phyloP scores from a whole-genome alignment of 2,329 filamentous ascomycete genomes.

The Claviceps cyperi region DNA sequence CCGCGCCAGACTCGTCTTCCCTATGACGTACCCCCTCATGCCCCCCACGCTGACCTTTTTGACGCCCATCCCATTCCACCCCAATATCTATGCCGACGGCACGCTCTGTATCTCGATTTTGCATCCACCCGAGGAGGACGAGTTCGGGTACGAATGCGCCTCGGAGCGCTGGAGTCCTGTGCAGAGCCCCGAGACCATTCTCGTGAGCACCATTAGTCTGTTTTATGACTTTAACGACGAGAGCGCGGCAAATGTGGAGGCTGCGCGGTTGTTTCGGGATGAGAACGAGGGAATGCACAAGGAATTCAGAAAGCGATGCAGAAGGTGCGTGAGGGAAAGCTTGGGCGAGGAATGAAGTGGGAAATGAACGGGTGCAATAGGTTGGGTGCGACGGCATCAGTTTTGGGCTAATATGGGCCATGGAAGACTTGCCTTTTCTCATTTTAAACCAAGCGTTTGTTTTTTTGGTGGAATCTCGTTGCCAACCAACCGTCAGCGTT shows the following conservation, averaged over 20 bases:
- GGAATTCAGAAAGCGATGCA: conserved; percentile 67
- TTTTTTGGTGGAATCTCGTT: not conserved
- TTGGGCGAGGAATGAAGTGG: conserved; percentile 49
- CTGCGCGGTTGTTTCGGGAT: conserved; percentile 74
- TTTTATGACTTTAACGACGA: conserved; percentile 89
- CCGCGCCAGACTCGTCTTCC: conserved; percentile 71
- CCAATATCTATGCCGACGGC: conserved; percentile 81
- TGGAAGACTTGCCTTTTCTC: too few relatives aligned
- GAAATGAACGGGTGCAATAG: too few relatives aligned
- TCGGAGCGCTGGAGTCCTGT: conserved; percentile 89
- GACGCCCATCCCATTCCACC: conserved; percentile 73
- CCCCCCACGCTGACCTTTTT: conserved; percentile 85
- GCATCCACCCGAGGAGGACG: conserved; percentile 86
- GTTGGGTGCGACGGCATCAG: too few relatives aligned
- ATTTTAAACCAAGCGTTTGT: not conserved
- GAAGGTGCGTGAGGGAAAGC: conserved; percentile 69
- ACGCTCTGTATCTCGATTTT: conserved; percentile 94
- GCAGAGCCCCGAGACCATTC: conserved; percentile 86
- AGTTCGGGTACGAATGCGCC: conserved; percentile 83
- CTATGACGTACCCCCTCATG: conserved; percentile 68
- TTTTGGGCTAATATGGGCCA: too few relatives aligned
- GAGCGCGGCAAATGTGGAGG: conserved; percentile 88
- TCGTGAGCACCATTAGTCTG: conserved; percentile 84
- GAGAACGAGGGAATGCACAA: conserved; percentile 45
- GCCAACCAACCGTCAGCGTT: not conserved